Evolutionary conservation across 306 rosid genomes (phyloP).

Genomic region (Glycine tomentella): DNA sequence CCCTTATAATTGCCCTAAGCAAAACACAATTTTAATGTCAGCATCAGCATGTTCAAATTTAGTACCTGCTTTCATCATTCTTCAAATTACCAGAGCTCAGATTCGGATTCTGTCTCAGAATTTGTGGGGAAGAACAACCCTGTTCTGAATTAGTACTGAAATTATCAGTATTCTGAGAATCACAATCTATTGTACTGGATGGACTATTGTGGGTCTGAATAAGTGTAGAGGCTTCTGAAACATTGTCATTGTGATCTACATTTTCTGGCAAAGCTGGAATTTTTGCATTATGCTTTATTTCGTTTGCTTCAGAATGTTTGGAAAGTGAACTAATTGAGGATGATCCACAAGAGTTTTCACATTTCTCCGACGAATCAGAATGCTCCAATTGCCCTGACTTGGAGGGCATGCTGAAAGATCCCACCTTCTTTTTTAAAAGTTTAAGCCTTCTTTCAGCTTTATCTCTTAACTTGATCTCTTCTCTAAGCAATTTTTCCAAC

Average conservation of each 20-base stretch:
- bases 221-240: constrained; percentile 42
- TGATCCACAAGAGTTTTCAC: constrained; percentile 58
- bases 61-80: constrained; percentile 59
- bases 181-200: constrained; percentile 46
- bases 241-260: constrained; percentile 43
- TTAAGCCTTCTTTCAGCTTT: constrained; percentile 77
- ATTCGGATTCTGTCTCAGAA: constrained; percentile 30
- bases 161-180: constrained; percentile 48
- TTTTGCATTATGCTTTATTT: constrained; percentile 43
- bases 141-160: constrained; percentile 40
- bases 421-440: constrained; percentile 66
- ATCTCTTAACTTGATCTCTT: constrained; percentile 69
- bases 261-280: constrained; percentile 39
- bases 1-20: not conserved
- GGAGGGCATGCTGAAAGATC: constrained; percentile 53
- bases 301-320: constrained; percentile 53
- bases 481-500: constrained; percentile 63
- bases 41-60: constrained; percentile 36
- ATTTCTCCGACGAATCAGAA: constrained; percentile 58
- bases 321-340: constrained; percentile 50
- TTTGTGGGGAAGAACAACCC: constrained; percentile 40
- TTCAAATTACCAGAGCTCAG: constrained; percentile 48
- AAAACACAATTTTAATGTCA: too few species aligned
- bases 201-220: constrained; percentile 45
- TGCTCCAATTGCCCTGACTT: constrained; percentile 52